A percentile compares a stretch with the other conserved stretches of the same genome.
These are phyloP conservation scores for Colletotrichum godetiae DNA, from an alignment of 2,329 filamentous ascomycete genomes.

Conservation along the genomic window DNA sequence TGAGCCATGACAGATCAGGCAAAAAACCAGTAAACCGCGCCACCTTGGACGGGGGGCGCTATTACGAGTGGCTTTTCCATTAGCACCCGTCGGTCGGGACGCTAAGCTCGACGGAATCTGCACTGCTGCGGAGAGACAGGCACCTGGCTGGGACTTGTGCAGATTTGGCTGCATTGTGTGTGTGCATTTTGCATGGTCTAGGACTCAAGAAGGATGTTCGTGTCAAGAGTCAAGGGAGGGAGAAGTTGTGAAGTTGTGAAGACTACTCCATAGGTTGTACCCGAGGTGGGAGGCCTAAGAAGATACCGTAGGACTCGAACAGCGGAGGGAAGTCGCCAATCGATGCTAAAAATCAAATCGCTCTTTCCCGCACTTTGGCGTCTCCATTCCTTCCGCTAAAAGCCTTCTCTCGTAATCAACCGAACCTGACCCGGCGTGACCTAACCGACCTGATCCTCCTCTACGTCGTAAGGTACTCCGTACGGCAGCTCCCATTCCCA, in stretches of 20 bases:
- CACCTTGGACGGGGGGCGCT: constrained; percentile 20
- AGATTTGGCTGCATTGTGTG: not conserved
- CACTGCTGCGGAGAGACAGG: not conserved
- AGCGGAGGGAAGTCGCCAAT: too few species aligned
- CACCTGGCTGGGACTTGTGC: not conserved
- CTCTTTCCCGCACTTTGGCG: not conserved
- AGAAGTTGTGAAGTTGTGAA: too few species aligned
- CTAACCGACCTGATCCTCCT: too few species aligned
- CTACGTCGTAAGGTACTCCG: too few species aligned
- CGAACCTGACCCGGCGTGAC: not conserved
- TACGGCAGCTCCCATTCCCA: too few species aligned
- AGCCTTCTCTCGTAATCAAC: constrained; percentile 4
- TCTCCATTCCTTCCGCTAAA: constrained; percentile 2
- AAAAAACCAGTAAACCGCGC: constrained; percentile 15
- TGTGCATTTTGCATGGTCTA: constrained; percentile 1
- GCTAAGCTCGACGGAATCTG: constrained; percentile 11
- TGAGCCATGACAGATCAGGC: not conserved
- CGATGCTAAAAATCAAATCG: not conserved
- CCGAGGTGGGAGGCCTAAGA: too few species aligned
- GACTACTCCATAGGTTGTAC: too few species aligned
- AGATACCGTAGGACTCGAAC: too few species aligned
- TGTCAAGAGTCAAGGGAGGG: too few species aligned
- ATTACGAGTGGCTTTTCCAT: constrained; percentile 28
- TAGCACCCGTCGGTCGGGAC: constrained; percentile 28
- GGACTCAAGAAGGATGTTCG: too few species aligned